phyloP scores from a whole-genome alignment of 495 filamentous ascomycete genomes.

The Daldinia caldariorum region DNA sequence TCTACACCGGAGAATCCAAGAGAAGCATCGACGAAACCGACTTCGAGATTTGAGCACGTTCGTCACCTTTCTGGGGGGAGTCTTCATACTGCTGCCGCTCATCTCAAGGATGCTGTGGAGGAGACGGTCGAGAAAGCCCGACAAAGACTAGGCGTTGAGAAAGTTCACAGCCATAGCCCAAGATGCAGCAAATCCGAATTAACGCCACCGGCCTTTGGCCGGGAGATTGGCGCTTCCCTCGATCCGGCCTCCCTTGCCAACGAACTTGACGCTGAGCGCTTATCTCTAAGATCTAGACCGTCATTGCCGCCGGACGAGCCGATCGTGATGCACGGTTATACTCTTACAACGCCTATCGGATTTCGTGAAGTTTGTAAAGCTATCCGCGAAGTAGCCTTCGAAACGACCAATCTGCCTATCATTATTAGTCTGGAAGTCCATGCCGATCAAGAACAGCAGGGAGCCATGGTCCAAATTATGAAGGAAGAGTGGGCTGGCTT shows the following conservation, averaged over 20 bases:
- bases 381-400: constrained; percentile 81
- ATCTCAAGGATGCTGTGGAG: constrained; percentile 49
- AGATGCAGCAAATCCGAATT: constrained; percentile 49
- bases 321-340: constrained; percentile 83
- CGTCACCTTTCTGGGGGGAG: constrained; percentile 51
- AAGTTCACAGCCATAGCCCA: constrained; percentile 48
- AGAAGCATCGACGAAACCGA: constrained; percentile 27
- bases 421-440: constrained; percentile 94
- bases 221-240: constrained; percentile 22
- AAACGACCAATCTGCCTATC: constrained; percentile 74
- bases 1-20: constrained; percentile 33
- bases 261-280: constrained; percentile 25
- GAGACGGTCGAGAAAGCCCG: constrained; percentile 49
- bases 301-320: constrained; percentile 65
- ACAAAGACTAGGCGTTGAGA: constrained; percentile 43
- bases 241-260: constrained; percentile 14
- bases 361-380: constrained; percentile 87
- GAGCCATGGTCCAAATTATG: constrained; percentile 93
- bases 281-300: constrained; percentile 40
- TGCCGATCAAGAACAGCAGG: constrained; percentile 80
- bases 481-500: constrained; percentile 79
- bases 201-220: constrained; percentile 22
- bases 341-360: constrained; percentile 82
- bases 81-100: constrained; percentile 48
- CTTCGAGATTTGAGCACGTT: constrained; percentile 43